Conservation (phyloP, 768 basidiomycete species). For the button mushroom (Agaricus bisporus) region DNA sequence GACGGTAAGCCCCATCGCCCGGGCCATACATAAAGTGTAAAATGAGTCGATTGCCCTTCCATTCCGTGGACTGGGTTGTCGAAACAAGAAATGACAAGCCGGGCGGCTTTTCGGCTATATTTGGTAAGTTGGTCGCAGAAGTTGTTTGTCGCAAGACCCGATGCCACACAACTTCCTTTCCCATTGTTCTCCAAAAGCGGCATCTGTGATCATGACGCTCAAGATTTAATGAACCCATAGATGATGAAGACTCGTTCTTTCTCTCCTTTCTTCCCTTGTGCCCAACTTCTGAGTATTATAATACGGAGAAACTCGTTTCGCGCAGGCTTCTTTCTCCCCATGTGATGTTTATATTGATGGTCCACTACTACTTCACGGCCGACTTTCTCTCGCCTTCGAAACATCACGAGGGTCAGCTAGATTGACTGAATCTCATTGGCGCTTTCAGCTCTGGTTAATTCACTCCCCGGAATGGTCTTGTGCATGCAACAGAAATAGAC, state of each 20-base stretch:
- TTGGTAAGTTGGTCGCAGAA: too few relatives aligned
- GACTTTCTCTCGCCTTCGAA: neutral
- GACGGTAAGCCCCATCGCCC: constrained; percentile 59
- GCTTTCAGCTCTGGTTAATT: too few relatives aligned
- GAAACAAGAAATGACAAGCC: too few relatives aligned
- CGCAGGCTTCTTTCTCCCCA: neutral
- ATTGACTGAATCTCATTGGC: neutral
- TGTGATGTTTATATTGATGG: constrained; percentile 3
- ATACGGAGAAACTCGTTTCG: constrained; percentile 1
- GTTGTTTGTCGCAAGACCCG: neutral
- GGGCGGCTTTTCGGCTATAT: too few relatives aligned
- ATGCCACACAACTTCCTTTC: neutral
- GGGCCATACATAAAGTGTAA: constrained; percentile 65
- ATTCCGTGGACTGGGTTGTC: neutral
- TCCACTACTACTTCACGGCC: neutral
- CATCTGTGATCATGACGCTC: neutral
- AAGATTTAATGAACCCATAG: neutral
- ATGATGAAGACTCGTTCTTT: neutral
- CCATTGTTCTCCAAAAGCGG: constrained; percentile 9
- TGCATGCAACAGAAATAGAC: too few relatives aligned
- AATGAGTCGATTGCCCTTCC: neutral
- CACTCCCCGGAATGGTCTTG: too few relatives aligned
- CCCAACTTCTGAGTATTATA: neutral
- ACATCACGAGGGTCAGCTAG: neutral
- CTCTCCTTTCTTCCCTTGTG: neutral